phyloP scores from a whole-genome alignment of 176 grass and related monocot genomes.

The Hyparrhenia diplandra region DNA sequence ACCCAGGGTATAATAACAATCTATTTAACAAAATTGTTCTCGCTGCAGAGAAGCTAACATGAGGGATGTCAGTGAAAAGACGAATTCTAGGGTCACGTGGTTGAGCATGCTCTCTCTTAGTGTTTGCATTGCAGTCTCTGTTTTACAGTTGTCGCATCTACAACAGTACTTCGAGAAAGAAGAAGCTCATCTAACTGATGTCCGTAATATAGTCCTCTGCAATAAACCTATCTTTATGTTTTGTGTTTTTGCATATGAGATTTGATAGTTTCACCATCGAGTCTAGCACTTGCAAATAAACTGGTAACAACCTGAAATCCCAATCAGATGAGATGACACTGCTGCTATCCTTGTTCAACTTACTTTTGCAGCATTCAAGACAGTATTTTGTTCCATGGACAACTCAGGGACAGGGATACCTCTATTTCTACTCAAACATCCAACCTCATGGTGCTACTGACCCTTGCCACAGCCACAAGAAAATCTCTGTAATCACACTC shows the following conservation, averaged over 20 bases:
- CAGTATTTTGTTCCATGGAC: not conserved
- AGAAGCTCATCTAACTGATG: slow-evolving; percentile 60
- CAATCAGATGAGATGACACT: slow-evolving; percentile 11
- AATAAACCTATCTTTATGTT: slow-evolving; percentile 9
- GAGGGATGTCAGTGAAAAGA: slow-evolving; percentile 57
- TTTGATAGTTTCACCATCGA: not conserved
- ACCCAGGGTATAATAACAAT: not conserved
- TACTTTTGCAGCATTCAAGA: slow-evolving; percentile 18
- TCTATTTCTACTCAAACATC: not conserved
- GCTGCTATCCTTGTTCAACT: slow-evolving; percentile 20
- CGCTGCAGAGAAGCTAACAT: slow-evolving; percentile 62
- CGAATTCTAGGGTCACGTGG: slow-evolving; percentile 61
- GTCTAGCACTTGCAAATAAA: slow-evolving; percentile 26
- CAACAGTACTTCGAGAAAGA: slow-evolving; percentile 73
- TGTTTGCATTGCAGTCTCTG: slow-evolving; percentile 59
- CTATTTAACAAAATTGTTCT: not conserved
- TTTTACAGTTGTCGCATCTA: slow-evolving; percentile 55
- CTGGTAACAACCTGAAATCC: not conserved
- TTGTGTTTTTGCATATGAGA: not conserved
- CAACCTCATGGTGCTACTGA: slow-evolving; percentile 18
- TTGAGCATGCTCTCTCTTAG: slow-evolving; percentile 56
- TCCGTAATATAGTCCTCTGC: not conserved
- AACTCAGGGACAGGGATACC: not conserved
- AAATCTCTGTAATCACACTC: slow-evolving; percentile 76
- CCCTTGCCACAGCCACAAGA: slow-evolving; percentile 52